Percentiles rank a stretch among this genome's conserved stretches.
Conservation (phyloP, 441 rosid species). For the Metrosideros polymorpha region DNA sequence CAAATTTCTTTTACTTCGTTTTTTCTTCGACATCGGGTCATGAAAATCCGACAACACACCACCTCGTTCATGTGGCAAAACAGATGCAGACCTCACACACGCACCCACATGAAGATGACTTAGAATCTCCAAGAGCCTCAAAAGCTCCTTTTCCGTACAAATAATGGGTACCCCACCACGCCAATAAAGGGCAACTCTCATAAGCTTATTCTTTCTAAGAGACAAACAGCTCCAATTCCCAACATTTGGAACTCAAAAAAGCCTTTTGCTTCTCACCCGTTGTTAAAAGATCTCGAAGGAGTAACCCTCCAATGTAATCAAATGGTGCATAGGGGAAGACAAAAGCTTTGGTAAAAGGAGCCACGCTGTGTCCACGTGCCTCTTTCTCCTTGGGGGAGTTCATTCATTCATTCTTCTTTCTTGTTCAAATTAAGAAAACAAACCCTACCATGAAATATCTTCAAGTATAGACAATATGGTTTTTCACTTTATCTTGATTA, state of each 20-base stretch:
- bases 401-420: not conserved
- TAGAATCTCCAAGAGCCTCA: not conserved
- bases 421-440: not conserved
- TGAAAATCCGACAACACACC: not conserved
- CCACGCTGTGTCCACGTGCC: not conserved
- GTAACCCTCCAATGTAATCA: not conserved
- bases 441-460: not conserved
- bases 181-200: not conserved
- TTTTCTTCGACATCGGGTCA: not conserved
- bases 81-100: not conserved
- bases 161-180: not conserved
- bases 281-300: not conserved
- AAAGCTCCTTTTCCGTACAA: not conserved
- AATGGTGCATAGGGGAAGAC: not conserved
- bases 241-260: not conserved
- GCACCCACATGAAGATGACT: not conserved
- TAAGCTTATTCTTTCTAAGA: not conserved
- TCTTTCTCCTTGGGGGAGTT: not conserved
- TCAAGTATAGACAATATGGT: not conserved
- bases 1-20: not conserved
- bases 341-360: not conserved
- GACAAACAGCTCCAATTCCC: not conserved
- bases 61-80: not conserved
- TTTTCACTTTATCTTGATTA: not conserved
- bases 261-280: not conserved